phyloP scores from a whole-genome alignment of 257 asterid species.

The Scutellaria galericulata region DNA sequence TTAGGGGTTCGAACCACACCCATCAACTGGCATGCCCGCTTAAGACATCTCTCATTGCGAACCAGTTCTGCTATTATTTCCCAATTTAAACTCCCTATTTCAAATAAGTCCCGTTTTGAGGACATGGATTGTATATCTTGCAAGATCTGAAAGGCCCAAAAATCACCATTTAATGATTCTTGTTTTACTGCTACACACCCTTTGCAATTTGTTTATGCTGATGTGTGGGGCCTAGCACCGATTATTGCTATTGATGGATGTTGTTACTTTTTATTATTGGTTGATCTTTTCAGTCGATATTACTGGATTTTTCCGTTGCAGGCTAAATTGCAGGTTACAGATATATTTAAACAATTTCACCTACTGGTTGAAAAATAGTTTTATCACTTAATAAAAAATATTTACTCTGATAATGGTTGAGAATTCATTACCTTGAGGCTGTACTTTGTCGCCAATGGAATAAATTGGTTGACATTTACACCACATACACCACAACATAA shows the following conservation, averaged over 20 bases:
- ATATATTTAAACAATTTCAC: background rate
- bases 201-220: background rate
- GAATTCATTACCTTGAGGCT: background rate
- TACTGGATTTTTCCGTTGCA: background rate
- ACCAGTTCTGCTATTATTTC: too few species aligned
- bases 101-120: too few species aligned
- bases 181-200: background rate
- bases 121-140: background rate
- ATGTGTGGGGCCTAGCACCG: background rate
- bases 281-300: background rate
- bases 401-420: background rate
- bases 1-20: too few species aligned
- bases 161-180: background rate
- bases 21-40: too few species aligned
- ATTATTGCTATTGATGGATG: background rate
- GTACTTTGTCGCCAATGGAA: background rate
- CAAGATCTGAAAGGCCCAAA: background rate
- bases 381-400: rapidly evolving
- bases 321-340: background rate
- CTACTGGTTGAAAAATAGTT: background rate
- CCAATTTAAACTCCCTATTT: too few species aligned
- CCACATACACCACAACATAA: background rate
- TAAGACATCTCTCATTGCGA: too few species aligned
- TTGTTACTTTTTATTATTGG: background rate
- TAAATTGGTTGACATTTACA: background rate